phyloP scores from a whole-genome alignment of 169 alveolate genomes.

The Plasmodium gonderi region DNA sequence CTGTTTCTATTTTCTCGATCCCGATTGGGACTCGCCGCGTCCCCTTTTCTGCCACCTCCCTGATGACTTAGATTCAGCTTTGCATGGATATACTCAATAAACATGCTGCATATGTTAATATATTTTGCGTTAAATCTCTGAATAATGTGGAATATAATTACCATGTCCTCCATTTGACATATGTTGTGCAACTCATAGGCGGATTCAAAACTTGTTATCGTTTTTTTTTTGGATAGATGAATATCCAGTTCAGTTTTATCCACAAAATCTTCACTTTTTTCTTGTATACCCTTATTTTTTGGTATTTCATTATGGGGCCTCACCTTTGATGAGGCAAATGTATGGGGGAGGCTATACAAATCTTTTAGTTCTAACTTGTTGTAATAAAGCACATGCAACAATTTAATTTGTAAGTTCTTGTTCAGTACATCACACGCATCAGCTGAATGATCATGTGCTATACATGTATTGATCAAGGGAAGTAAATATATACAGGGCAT shows the following conservation, averaged over 20 bases:
- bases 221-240: not conserved
- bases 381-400: constrained; percentile 32
- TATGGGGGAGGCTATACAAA: not conserved
- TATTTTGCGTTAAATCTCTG: constrained; percentile 9
- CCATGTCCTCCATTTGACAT: constrained; percentile 38
- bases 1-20: too few species aligned
- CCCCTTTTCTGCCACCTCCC: not conserved
- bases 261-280: not conserved
- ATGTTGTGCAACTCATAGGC: not conserved
- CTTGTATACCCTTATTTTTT: not conserved
- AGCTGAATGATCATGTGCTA: constrained; percentile 38
- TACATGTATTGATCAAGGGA: constrained; percentile 22
- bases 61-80: not conserved
- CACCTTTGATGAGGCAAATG: not conserved
- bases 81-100: constrained; percentile 23
- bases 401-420: constrained; percentile 16
- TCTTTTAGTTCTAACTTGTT: constrained; percentile 27
- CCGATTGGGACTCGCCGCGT: too few species aligned
- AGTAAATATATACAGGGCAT: constrained; percentile 41
- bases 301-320: not conserved
- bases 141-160: constrained; percentile 30
- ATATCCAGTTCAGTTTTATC: not conserved
- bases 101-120: constrained; percentile 37
- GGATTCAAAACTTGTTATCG: not conserved
- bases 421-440: constrained; percentile 27